phyloP scores from a whole-genome alignment of 1,284 basidiomycete genomes.

The Naganishia albida region DNA sequence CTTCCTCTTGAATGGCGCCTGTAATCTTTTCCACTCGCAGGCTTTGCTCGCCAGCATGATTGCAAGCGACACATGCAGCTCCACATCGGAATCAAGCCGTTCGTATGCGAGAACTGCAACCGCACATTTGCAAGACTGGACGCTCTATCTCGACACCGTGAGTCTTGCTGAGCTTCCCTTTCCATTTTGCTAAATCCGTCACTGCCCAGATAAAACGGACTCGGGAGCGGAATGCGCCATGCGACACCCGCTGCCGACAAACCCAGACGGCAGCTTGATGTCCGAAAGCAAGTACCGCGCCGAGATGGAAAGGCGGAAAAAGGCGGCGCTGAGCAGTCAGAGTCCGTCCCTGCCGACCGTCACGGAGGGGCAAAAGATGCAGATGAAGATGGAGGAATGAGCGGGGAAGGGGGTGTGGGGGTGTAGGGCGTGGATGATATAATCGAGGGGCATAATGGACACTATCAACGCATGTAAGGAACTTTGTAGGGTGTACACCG shows the following conservation, averaged over 20 bases:
- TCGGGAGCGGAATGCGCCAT: slow-evolving; percentile 54
- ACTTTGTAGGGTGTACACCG: too few relatives aligned
- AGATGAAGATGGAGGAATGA: slow-evolving; percentile 27
- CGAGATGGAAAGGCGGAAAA: slow-evolving; percentile 39
- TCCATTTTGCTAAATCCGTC: neutral
- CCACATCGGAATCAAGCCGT: slow-evolving; percentile 79
- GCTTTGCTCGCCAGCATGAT: slow-evolving; percentile 91
- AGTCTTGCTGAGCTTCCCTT: slow-evolving; percentile 50
- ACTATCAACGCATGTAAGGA: neutral
- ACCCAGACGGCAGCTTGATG: slow-evolving; percentile 52
- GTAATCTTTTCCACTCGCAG: slow-evolving; percentile 30
- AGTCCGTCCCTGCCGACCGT: slow-evolving; percentile 10
- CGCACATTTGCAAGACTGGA: slow-evolving; percentile 92
- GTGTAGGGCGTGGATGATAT: slow-evolving; percentile 1
- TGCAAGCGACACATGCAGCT: slow-evolving; percentile 91
- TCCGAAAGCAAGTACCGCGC: slow-evolving; percentile 53
- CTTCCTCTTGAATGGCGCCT: too few relatives aligned
- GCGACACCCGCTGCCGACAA: slow-evolving; percentile 50
- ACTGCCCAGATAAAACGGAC: slow-evolving; percentile 50
- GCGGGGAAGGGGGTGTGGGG: neutral
- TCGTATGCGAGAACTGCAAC: slow-evolving; percentile 86
- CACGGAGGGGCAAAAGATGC: slow-evolving; percentile 9
- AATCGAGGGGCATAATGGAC: slow-evolving; percentile 22
- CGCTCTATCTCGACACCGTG: slow-evolving; percentile 77
- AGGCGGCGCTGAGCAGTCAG: slow-evolving; percentile 19